Base-by-base conservation (phyloP, 805 yeast genomes). In the Ogataea thermomethanolica region DNA sequence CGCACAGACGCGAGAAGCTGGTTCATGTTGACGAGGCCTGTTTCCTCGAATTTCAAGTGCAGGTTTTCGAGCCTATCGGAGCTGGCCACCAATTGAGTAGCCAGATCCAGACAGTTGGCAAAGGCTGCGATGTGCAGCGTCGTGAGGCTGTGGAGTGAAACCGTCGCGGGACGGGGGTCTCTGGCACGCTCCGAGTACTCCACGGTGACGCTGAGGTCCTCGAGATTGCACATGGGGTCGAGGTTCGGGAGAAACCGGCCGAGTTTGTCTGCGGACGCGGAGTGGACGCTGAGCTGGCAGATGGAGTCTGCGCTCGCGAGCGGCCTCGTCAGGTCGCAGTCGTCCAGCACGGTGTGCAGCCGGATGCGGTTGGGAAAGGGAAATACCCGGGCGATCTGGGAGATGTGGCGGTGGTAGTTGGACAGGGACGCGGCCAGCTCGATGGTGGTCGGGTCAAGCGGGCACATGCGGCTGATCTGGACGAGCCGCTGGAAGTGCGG, bases 341-440 rank as follows among this genome's bases (percentile, higher is more conserved):
- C 31, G 8, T 34, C 39, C 14, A 43, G 8, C 8, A 14, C 36
- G 11, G 43, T 36, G 24, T 39, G 33, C 3, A 44, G 25, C 7
- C 20, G 21, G 20, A 39, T 32, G 7, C 17, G 13, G 9, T 30
- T 37, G 8, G 49, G 44, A 6, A 14, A 12, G 7, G 50, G 45
- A n/a, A 46, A 37, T 6, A 29, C 22, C 15, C 20, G 29, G 11
- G 28, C n/a, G 12, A 43, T 17, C 21, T 23, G 33, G 14, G 9
- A 35, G 26, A 33, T 24, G 9, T 23, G 11, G 4, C 12, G 20
- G 25, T 30, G 12, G 21, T 29, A 34, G 3, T 27, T 24, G 9
- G 23, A 32, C 10, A 34, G 25, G 11, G 44, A 35, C 13, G 43
- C 34, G 6, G 35, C 39, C 11, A 37, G 27, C 21, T 46, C 46